Conservation (phyloP, 768 basidiomycete species). For the Xerocomellus dryophilus region DNA sequence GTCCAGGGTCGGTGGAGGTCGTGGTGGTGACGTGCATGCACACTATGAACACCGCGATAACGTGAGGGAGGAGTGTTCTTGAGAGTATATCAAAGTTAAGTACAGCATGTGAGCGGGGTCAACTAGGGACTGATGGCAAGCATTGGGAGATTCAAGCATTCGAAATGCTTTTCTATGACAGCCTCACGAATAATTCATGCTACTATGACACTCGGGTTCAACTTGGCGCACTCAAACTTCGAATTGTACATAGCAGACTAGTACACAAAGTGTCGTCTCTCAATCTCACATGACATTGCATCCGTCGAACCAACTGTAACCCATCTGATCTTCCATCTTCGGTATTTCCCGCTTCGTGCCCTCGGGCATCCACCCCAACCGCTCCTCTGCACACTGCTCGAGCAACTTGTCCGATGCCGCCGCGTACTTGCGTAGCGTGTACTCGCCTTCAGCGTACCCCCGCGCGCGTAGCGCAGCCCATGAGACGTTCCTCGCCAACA, state of each 20-base stretch:
- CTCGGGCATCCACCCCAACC: constrained; percentile 19
- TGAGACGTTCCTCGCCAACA: constrained; percentile 2
- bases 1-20: no score
- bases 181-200: constrained; percentile 33
- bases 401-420: constrained; percentile 18
- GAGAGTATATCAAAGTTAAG: no score
- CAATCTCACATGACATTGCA: background rate
- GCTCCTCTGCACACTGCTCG: constrained; percentile 13
- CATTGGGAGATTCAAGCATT: no score
- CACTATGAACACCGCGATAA: no score
- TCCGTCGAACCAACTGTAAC: background rate
- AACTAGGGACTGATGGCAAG: no score
- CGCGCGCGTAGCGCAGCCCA: constrained; percentile 29
- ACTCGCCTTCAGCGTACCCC: constrained; percentile 25
- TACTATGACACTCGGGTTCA: no score
- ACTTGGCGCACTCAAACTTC: no score
- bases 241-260: no score
- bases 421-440: constrained; percentile 11
- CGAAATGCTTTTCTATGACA: background rate
- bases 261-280: background rate
- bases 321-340: constrained; percentile 9
- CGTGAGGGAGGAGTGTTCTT: no score
- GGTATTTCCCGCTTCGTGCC: background rate
- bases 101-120: no score
- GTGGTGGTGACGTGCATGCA: no score